Evolutionary conservation across 306 rosid species (phyloP), one percentile per base, ranked within the genome.

Genomic region (Quercus bicolor): DNA sequence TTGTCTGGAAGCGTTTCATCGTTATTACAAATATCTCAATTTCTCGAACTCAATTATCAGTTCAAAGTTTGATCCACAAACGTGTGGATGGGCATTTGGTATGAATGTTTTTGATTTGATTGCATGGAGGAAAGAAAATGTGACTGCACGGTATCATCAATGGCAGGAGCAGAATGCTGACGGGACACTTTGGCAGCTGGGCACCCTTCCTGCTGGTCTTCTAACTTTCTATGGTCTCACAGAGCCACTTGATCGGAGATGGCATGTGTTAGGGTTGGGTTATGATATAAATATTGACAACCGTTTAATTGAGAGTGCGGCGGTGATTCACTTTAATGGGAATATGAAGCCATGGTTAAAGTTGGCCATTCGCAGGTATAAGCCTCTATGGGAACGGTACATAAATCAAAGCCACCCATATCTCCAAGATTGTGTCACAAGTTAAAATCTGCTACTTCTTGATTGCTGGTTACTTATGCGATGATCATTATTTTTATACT

Each of bases 81-180:
- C 97, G 29, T 96, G 99, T 64, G 99, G 93, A 33, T 96, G 99
- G 99, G 99, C 99, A 51, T 96, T 96, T 69, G 99, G 99, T 40
- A 90, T 96, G 98, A 96, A 96, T 66, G 87, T 96, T 48, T 93
- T 96, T 57, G 99, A 96, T 84, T 85, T 96, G 80, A 87, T 96
- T 6, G 97, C 93, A 7, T 96, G 99, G 99, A 90, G 93, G 87
- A 96, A 89, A 85, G 93, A 90, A 6, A 89, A 93, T 23, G 97
- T 89, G 76, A 96, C 99, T 0, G 88, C 90, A 34, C 83, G 83
- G 77, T 96, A 93, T 85, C 99, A 93, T 82, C 89, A 90, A 83
- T 96, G 99, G 99, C 99, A 86, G 85, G 94, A 89, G 85, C 98
- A 87, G 83, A 96, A 96, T 81, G 88, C 84, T 52, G 96, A 87